Base-by-base conservation (phyloP, 2,329 filamentous ascomycete species). In the Fusarium floridanum region DNA sequence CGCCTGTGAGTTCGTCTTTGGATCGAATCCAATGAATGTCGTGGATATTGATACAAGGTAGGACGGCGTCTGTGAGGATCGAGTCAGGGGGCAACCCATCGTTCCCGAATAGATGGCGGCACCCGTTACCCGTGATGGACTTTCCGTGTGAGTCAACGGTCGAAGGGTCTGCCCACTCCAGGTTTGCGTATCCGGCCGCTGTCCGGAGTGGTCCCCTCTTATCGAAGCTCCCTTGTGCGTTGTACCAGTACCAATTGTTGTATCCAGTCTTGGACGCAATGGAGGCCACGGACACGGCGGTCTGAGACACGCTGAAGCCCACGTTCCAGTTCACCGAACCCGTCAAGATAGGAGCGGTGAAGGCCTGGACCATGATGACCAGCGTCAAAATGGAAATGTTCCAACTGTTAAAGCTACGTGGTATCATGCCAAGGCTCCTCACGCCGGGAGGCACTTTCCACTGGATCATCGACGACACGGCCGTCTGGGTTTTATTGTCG, bases 11-110 rank as follows among this genome's bases (percentile, higher is more conserved):
- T 27, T 36, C 29, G 8, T 59, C 55, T 29, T 37, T 34, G 55
- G 24, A n/a, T 43, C 16, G 6, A 36, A n/a, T 34, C 60, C 60
- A 62, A n/a, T 29, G 14, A 39, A 62, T 62, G 60, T 34, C 48
- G 20, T 62, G 41, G 32, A 62, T 36, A 12, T 62, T 7, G 60
- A 53, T 50, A 12, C 60, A 62, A 20, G 60, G 60, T 20, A 62
- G n/a, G 5, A 50, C 41, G n/a, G 60, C 39, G 20, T 62, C 34
- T 11, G 24, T 14, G 24, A 53, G 29, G 16, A 43, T 27, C 27
- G 60, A 20, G 20, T 62, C 48, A 14, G 20, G 43, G 14, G 20
- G 20, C 20, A 48, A n/a, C 11, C 20, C n/a, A 22, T 48, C 43
- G 5, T 48, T 20, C n/a, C 43, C 43, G 3, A 48, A 20, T 14